Conservation (phyloP, 331 rosid genomes). For the Rosa hybrid region DNA sequence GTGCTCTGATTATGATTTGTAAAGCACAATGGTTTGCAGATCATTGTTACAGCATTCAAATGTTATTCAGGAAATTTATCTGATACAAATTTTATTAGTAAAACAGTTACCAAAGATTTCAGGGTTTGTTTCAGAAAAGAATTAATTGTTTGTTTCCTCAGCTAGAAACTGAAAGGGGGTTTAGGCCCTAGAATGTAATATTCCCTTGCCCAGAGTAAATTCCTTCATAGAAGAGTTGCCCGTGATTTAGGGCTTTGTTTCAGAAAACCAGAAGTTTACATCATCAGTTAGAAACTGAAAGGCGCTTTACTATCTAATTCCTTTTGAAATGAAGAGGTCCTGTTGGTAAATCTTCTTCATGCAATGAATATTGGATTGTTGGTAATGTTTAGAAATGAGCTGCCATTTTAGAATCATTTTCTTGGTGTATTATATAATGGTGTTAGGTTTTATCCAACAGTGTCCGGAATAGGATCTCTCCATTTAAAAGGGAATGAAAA, state of each 20-base stretch:
- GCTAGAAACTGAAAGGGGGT: background rate
- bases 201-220: background rate
- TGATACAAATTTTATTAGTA: background rate
- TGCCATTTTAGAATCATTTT: background rate
- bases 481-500: background rate
- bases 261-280: background rate
- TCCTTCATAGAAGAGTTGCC: background rate
- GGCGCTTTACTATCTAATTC: background rate
- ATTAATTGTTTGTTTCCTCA: background rate
- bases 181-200: background rate
- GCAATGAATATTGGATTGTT: background rate
- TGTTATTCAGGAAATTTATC: background rate
- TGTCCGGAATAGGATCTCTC: background rate
- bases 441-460: background rate
- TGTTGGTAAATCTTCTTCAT: background rate
- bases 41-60: background rate
- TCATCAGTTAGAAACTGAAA: background rate
- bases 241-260: background rate
- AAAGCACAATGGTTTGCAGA: background rate
- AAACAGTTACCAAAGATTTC: background rate
- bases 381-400: background rate
- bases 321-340: background rate
- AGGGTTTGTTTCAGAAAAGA: background rate
- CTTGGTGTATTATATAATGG: background rate
- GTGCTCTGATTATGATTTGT: background rate